Evolutionary conservation across 768 basidiomycete genomes (phyloP).

Genomic region (Gloeophyllum trabeum): DNA sequence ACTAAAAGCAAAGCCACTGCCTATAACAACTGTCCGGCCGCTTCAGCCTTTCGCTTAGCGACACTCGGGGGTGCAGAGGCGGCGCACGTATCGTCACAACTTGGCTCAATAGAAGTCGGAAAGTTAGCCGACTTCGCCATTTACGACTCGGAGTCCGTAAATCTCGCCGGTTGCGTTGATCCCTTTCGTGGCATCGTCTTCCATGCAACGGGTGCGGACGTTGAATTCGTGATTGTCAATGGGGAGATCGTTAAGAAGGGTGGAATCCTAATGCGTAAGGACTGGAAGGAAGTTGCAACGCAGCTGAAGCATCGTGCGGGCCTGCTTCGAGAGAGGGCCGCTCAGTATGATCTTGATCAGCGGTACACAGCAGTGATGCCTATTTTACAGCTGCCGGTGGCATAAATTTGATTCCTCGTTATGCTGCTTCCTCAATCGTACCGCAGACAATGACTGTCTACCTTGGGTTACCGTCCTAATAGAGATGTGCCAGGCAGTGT

Average conservation of each 20-base stretch:
- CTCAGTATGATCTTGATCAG: constrained; percentile 11
- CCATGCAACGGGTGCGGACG: constrained; percentile 17
- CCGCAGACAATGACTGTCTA: not conserved
- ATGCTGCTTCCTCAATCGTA: too few species aligned
- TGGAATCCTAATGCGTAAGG: constrained; percentile 10
- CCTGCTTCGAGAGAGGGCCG: constrained; percentile 10
- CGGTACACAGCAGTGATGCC: not conserved
- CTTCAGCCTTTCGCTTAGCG: constrained; percentile 17
- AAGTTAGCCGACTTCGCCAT: constrained; percentile 19
- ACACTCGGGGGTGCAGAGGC: constrained; percentile 20
- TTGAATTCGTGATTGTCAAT: constrained; percentile 18
- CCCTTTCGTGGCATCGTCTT: constrained; percentile 16
- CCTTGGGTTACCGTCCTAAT: not conserved
- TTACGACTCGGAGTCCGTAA: constrained; percentile 16
- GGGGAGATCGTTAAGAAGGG: constrained; percentile 18
- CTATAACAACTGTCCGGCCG: constrained; percentile 12
- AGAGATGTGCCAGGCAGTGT: constrained; percentile 30
- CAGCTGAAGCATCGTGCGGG: constrained; percentile 12
- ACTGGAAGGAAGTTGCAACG: constrained; percentile 14
- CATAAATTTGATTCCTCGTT: too few species aligned
- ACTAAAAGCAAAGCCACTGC: constrained; percentile 1
- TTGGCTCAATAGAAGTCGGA: constrained; percentile 18
- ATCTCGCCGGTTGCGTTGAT: constrained; percentile 15
- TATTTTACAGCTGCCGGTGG: not conserved
- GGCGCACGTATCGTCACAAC: constrained; percentile 10